phyloP scores from a whole-genome alignment of 129 eudicot species.

The Pseudognaphalium luteoalbum region DNA sequence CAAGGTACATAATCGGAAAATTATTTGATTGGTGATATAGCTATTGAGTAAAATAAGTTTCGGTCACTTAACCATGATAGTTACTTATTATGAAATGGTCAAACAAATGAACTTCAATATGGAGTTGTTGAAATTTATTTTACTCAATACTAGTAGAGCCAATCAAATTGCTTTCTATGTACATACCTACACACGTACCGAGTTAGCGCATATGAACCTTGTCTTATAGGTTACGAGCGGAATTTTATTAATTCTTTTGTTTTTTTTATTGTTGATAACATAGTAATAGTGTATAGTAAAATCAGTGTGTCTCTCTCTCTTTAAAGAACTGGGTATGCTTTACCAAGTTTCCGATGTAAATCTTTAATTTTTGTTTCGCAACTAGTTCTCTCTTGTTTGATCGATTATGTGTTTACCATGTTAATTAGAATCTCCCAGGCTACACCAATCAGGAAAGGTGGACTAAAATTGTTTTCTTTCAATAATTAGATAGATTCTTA shows the following conservation, averaged over 20 bases:
- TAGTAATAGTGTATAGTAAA: conserved; percentile 28
- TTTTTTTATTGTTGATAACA: conserved; percentile 21
- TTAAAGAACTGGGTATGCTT: not conserved
- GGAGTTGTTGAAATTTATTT: conserved; percentile 9
- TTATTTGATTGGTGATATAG: conserved; percentile 21
- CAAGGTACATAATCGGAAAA: conserved; percentile 25
- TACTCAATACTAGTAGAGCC: conserved; percentile 18
- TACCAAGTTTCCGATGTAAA: conserved; percentile 8
- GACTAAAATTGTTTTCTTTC: too few relatives aligned
- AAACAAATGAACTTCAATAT: not conserved
- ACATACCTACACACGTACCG: conserved; percentile 12
- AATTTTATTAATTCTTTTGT: conserved; percentile 35
- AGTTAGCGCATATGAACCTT: conserved; percentile 24
- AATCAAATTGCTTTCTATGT: conserved; percentile 17
- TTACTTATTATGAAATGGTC: not conserved
- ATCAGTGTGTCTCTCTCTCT: not conserved
- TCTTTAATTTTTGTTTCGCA: not conserved
- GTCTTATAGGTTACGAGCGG: conserved; percentile 17
- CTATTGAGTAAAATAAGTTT: conserved; percentile 19
- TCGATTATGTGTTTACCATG: not conserved
- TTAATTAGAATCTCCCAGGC: not conserved
- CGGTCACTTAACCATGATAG: not conserved
- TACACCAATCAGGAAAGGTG: not conserved
- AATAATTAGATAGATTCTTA: not conserved
- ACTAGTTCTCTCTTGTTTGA: not conserved